Evolutionary conservation across 1,139 yeast genomes (phyloP), one percentile per base, ranked within the genome.

Genomic region (Lodderomyces oxycetoniae): DNA sequence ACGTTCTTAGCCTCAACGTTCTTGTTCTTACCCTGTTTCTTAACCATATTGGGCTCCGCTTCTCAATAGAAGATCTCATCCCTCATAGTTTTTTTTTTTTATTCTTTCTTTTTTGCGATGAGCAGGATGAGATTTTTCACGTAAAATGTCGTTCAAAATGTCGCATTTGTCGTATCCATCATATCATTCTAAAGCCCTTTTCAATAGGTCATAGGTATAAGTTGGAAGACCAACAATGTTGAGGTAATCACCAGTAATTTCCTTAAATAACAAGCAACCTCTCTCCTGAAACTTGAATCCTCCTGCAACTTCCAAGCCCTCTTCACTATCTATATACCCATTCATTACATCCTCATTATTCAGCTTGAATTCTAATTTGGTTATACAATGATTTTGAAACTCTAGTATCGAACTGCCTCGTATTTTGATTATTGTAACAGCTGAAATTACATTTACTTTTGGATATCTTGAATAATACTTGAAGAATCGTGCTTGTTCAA

Each of bases 181-280:
- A 7, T 7, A 19, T 26, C 11, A 17, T 17, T 36, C 26, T 14
- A 44, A 29, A 12, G 43, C 44, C 22, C 36, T 29, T 17, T 55
- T 59, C 37, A 71, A 52, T 42, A 74, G 52, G 32, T 55, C 48
- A 50, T 72, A 73, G 0, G 91, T 77, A 22, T 61, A 64, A 37
- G 70, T 67, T 0, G 98, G 97, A 38, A 91, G 60, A 0, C 98
- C 98, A 6, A 91, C 91, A n/a, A 87, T 84, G 52, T 87, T 89
- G 55, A 71, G 79, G 50, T 74, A 86, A 52, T 89, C 97, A 1
- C 98, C 98, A 2, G 67, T 66, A 11, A 88, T 72, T 12, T 61
- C 57, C 26, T 67, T 59, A 44, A 91, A 75, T 40, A 91, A 59
- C 30, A 80, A 50, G 3, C 85, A 81, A 0, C 91, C 89, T 12